Evolutionary conservation across 139 green algal genomes (phyloP).

Genomic region (Pycnococcus provasolii): DNA sequence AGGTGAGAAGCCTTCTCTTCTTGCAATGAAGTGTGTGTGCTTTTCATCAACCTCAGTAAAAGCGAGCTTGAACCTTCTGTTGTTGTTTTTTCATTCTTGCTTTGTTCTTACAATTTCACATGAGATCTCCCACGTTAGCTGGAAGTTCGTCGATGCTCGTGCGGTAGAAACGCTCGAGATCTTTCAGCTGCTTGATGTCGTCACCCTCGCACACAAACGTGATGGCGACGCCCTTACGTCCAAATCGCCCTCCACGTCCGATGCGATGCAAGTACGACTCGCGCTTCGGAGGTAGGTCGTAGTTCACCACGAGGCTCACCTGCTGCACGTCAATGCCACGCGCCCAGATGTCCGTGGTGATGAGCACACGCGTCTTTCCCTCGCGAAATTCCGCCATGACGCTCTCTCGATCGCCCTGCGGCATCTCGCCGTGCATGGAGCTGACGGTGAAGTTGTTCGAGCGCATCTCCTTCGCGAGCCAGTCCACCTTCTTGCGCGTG

Average conservation of each 20-base stretch:
- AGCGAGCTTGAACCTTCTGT: too few relatives aligned
- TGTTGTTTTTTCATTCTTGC: too few relatives aligned
- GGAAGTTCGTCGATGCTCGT: slow-evolving; percentile 74
- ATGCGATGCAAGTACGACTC: slow-evolving; percentile 99
- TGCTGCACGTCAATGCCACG: slow-evolving; percentile 95
- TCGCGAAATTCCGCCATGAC: slow-evolving; percentile 96
- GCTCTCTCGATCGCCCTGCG: slow-evolving; percentile 92
- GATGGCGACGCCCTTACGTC: slow-evolving; percentile 94
- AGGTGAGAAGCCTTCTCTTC: too few relatives aligned
- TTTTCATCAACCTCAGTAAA: too few relatives aligned
- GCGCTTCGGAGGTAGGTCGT: slow-evolving; percentile 94
- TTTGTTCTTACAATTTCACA: too few relatives aligned
- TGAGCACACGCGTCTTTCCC: slow-evolving; percentile 81
- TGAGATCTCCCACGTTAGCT: too few relatives aligned
- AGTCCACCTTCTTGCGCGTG: slow-evolving; percentile 96
- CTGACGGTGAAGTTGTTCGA: slow-evolving; percentile 96
- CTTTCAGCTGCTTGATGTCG: slow-evolving; percentile 84
- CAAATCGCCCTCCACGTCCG: slow-evolving; percentile 66
- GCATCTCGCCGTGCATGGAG: slow-evolving; percentile 97
- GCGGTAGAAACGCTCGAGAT: slow-evolving; percentile 98
- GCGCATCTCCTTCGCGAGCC: slow-evolving; percentile 93
- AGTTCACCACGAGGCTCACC: slow-evolving; percentile 99
- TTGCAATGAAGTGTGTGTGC: too few relatives aligned
- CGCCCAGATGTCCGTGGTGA: slow-evolving; percentile 98
- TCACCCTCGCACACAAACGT: slow-evolving; percentile 90